These are phyloP conservation scores for Bryoerythrophyllum caledonicum DNA, from an alignment of 225 moss, liverwort and hornwort species.

Conservation along the genomic window DNA sequence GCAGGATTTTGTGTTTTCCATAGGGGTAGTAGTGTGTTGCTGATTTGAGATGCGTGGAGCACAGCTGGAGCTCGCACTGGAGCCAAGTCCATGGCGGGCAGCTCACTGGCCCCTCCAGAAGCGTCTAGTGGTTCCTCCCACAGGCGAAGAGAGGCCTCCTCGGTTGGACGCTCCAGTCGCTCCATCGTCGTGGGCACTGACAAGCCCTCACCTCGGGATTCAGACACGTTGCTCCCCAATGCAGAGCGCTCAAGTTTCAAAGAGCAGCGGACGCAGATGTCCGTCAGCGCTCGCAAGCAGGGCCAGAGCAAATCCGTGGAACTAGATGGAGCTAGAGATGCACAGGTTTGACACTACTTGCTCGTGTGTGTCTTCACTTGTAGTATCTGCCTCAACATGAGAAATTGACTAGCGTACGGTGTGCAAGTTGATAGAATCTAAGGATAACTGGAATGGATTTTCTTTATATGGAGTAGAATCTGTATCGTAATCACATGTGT, in stretches of 20 bases:
- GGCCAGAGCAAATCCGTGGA: constrained; percentile 21
- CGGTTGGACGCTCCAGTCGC: constrained; percentile 32
- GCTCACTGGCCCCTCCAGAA: constrained; percentile 19
- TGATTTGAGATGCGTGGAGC: constrained; percentile 19
- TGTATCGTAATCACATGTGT: too few species aligned
- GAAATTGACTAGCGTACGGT: too few species aligned
- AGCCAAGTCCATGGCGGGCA: constrained; percentile 29
- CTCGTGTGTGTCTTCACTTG: background rate
- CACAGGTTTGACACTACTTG: constrained; percentile 30
- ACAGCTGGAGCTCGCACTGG: constrained; percentile 19
- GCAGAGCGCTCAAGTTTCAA: constrained; percentile 16
- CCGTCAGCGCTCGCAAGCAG: constrained; percentile 20
- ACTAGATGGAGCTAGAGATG: constrained; percentile 10
- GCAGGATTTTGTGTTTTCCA: constrained; percentile 6
- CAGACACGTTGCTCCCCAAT: constrained; percentile 18
- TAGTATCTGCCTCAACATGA: too few species aligned
- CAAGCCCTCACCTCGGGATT: constrained; percentile 15
- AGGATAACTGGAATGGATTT: too few species aligned
- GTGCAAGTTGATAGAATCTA: too few species aligned
- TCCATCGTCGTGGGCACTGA: background rate
- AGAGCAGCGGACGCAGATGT: constrained; percentile 14
- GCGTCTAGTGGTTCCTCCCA: constrained; percentile 31
- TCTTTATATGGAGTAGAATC: too few species aligned
- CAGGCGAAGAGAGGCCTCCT: constrained; percentile 28
- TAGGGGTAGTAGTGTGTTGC: constrained; percentile 11